Conservation (phyloP, 345 rosid genomes). For the Lepidium aucheri region DNA sequence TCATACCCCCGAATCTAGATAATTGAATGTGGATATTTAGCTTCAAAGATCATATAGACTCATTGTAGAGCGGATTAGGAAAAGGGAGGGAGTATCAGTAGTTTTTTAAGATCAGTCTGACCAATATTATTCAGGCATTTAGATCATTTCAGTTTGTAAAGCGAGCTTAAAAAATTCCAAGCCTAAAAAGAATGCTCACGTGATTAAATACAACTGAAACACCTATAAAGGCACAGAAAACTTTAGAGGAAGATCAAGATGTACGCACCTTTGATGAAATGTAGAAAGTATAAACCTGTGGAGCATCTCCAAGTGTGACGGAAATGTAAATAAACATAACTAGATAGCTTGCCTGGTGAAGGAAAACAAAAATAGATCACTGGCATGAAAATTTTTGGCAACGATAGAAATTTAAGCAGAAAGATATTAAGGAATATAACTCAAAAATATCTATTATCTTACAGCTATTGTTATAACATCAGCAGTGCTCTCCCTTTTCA, state of each 20-base stretch:
- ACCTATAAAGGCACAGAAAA: conserved; percentile 4
- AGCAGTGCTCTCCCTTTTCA: conserved; percentile 94
- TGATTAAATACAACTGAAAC: conserved; percentile 10
- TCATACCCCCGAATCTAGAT: not conserved
- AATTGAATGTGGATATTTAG: conserved; percentile 5
- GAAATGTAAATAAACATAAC: conserved; percentile 95
- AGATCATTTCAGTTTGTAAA: not conserved
- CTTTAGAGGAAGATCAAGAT: conserved; percentile 9
- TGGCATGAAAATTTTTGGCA: not conserved
- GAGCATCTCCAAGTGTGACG: conserved; percentile 73
- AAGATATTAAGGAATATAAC: conserved; percentile 4
- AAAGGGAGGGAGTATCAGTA: not conserved
- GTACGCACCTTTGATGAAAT: conserved; percentile 71
- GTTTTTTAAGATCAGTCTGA: not conserved
- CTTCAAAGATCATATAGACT: not conserved
- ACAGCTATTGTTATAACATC: conserved; percentile 77
- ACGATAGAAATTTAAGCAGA: not conserved
- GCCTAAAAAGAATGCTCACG: not conserved
- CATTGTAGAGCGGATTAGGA: not conserved
- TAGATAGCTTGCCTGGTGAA: conserved; percentile 74
- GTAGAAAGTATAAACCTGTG: conserved; percentile 49
- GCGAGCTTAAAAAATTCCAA: conserved; percentile 2
- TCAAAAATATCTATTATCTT: conserved; percentile 23
- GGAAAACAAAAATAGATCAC: conserved; percentile 5
- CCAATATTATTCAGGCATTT: conserved; percentile 7